A percentile compares a stretch with the other conserved stretches of the same genome.
These are phyloP conservation scores for Dendrobium officinale DNA, from an alignment of 106 monocot genomes.

Conservation along the genomic window DNA sequence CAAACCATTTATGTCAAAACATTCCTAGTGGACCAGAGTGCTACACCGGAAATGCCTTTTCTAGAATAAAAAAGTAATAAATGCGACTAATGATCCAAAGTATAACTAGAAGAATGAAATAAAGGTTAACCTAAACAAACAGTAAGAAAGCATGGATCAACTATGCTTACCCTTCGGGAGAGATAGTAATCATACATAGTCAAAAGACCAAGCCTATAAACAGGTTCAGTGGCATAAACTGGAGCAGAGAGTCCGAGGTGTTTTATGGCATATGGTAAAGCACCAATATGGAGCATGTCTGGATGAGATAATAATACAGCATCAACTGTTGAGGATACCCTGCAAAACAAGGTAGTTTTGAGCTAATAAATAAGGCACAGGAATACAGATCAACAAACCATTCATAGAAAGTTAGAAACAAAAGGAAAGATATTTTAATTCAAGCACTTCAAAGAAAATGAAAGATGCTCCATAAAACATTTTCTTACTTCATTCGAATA, in stretches of 20 bases:
- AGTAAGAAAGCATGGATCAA: neutral
- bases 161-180: constrained; percentile 60
- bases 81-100: neutral
- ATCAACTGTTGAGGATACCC: constrained; percentile 72
- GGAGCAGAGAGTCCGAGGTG: constrained; percentile 88
- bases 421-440: neutral
- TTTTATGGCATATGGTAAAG: constrained; percentile 88
- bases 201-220: constrained; percentile 79
- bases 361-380: neutral
- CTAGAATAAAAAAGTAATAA: neutral
- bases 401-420: neutral
- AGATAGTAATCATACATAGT: constrained; percentile 95
- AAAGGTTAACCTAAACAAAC: neutral
- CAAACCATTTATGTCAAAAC: no score
- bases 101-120: neutral
- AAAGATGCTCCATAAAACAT: neutral
- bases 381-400: neutral
- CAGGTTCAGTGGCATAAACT: constrained; percentile 86
- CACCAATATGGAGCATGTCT: constrained; percentile 84
- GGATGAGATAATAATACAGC: constrained; percentile 88
- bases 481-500: neutral
- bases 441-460: neutral
- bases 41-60: neutral
- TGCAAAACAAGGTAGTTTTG: constrained; percentile 12
- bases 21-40: neutral